phyloP scores from a whole-genome alignment of 306 rosid genomes.

The Fragaria nilgerrensis region DNA sequence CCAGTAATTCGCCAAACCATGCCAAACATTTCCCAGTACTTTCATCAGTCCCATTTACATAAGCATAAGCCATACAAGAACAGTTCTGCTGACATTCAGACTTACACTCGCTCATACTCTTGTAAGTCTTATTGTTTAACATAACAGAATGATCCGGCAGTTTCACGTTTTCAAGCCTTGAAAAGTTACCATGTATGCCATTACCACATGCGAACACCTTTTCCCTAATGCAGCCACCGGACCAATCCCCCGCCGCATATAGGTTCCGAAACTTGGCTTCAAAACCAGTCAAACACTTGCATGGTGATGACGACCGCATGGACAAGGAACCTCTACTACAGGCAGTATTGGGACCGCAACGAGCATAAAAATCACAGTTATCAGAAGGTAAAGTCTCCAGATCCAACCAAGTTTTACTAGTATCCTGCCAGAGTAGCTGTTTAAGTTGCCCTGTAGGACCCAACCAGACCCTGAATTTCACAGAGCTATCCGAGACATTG shows the following conservation, averaged over 20 bases:
- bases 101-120: no score
- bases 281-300: slow-evolving; percentile 3
- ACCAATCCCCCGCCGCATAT: slow-evolving; percentile 8
- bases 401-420: no score
- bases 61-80: no score
- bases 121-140: not conserved
- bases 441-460: no score
- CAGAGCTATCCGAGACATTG: not conserved
- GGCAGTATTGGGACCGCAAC: not conserved
- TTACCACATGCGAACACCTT: slow-evolving; percentile 28
- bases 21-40: no score
- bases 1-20: no score
- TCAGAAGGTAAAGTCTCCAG: not conserved
- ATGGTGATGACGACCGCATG: not conserved
- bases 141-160: not conserved
- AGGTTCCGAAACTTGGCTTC: not conserved
- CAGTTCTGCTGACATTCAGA: no score
- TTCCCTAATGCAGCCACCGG: slow-evolving; percentile 43
- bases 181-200: not conserved
- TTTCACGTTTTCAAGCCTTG: not conserved
- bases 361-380: not conserved
- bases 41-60: no score
- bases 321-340: not conserved
- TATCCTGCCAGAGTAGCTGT: no score
- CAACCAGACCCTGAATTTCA: no score